Evolutionary conservation across 208 protist species (phyloP).

Genomic region (Acanthamoeba sp.): DNA sequence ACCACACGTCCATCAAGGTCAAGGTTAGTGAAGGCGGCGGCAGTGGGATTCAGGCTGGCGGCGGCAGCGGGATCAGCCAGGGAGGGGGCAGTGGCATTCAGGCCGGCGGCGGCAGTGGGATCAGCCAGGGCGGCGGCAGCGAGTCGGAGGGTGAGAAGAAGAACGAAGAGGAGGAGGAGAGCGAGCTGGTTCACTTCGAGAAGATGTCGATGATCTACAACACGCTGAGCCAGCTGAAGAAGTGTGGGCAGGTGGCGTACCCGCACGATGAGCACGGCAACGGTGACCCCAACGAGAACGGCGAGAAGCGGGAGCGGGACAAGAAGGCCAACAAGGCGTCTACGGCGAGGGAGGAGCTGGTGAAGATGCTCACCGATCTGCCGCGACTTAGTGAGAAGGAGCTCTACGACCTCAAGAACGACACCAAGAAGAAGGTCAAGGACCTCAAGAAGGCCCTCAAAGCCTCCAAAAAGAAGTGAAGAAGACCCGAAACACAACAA

Average conservation of each 20-base stretch:
- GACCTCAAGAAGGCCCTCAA: slow-evolving; percentile 58
- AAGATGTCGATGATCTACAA: slow-evolving; percentile 77
- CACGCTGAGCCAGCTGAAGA: slow-evolving; percentile 67
- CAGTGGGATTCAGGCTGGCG: neutral
- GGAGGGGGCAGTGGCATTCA: neutral
- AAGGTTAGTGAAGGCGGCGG: neutral
- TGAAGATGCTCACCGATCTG: slow-evolving; percentile 60
- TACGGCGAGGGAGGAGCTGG: slow-evolving; percentile 22
- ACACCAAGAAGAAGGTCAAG: slow-evolving; percentile 74
- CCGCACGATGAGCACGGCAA: neutral
- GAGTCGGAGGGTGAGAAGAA: neutral
- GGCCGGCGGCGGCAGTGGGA: neutral
- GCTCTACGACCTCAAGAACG: slow-evolving; percentile 73
- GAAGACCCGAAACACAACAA: too few species aligned
- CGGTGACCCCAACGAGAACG: neutral
- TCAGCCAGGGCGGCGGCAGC: neutral
- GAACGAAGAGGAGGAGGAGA: slow-evolving; percentile 20
- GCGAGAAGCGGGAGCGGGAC: slow-evolving; percentile 31
- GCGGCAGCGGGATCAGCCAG: neutral
- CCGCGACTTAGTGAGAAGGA: slow-evolving; percentile 70
- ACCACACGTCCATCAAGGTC: slow-evolving; percentile 33
- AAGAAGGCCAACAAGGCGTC: slow-evolving; percentile 23
- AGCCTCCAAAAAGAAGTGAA: neutral
- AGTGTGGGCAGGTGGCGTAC: slow-evolving; percentile 10
- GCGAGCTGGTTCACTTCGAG: slow-evolving; percentile 74